These are phyloP conservation scores for Hortiboletus rubellus DNA, from an alignment of 1,284 basidiomycete species.

Conservation along the genomic window DNA sequence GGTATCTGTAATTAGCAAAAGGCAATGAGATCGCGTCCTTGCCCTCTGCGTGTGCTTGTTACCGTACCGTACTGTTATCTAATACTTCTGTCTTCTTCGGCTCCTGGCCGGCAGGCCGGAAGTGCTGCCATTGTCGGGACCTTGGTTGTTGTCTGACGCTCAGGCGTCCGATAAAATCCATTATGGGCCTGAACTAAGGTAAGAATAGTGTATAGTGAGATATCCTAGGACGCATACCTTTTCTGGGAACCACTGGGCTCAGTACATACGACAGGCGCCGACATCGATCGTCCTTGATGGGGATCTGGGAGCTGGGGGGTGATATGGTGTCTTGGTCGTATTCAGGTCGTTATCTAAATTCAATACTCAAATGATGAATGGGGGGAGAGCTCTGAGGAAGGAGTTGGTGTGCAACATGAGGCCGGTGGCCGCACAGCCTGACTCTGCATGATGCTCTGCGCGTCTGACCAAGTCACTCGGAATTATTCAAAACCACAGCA, in stretches of 20 bases:
- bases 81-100: too few species aligned
- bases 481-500: background rate
- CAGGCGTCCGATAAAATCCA: background rate
- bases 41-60: background rate
- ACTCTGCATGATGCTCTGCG: too few species aligned
- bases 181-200: background rate
- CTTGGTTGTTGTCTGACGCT: background rate
- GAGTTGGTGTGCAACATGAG: too few species aligned
- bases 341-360: background rate
- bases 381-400: background rate
- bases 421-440: too few species aligned
- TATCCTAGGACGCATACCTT: background rate
- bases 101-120: too few species aligned
- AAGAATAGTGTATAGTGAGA: background rate
- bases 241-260: background rate
- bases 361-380: too few species aligned
- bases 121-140: background rate
- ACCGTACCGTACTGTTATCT: background rate
- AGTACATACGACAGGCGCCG: background rate
- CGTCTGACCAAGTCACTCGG: too few species aligned
- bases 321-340: background rate
- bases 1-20: background rate
- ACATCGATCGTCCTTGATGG: background rate
- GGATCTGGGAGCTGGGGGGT: too few species aligned
- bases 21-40: background rate